phyloP scores from a whole-genome alignment of 2,329 filamentous ascomycete species.

The Didymella segeticola region DNA sequence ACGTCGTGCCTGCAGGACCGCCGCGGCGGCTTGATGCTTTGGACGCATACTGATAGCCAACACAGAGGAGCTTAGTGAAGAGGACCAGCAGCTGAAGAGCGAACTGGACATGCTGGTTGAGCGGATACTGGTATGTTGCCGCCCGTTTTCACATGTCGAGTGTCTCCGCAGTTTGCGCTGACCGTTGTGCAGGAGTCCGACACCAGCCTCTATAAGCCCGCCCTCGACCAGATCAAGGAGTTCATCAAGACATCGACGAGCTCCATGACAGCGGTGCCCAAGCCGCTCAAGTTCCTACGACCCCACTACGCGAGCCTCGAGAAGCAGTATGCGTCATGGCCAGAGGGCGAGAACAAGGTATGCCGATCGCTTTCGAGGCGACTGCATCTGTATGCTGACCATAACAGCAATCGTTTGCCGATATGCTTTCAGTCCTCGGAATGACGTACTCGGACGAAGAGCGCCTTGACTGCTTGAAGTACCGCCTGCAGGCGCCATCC shows the following conservation, averaged over 20 bases:
- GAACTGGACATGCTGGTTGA: constrained; percentile 99
- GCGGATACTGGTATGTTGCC: constrained; percentile 74
- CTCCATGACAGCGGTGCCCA: constrained; percentile 98
- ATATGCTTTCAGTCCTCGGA: constrained; percentile 94
- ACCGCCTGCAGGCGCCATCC: constrained; percentile 85
- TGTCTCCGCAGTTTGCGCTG: constrained; percentile 26
- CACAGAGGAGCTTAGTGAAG: constrained; percentile 91
- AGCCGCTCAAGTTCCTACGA: constrained; percentile 96
- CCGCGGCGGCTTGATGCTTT: constrained; percentile 9
- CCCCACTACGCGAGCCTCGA: constrained; percentile 93
- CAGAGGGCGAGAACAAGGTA: constrained; percentile 82
- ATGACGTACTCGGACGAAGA: constrained; percentile 99
- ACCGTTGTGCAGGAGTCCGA: constrained; percentile 74
- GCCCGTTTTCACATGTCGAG: constrained; percentile 8
- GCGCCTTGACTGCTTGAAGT: constrained; percentile 94
- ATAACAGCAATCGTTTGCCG: constrained; percentile 75
- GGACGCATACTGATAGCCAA: constrained; percentile 41
- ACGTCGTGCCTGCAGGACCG: constrained; percentile 41
- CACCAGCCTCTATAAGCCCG: constrained; percentile 84
- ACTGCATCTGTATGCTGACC: constrained; percentile 21
- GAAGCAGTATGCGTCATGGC: constrained; percentile 89
- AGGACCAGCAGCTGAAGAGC: constrained; percentile 97
- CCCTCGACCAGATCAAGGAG: constrained; percentile 94
- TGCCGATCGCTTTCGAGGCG: neutral
- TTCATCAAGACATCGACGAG: constrained; percentile 99